Base-by-base conservation (phyloP, 129 eudicot genomes). In the Sambucus nigra region DNA sequence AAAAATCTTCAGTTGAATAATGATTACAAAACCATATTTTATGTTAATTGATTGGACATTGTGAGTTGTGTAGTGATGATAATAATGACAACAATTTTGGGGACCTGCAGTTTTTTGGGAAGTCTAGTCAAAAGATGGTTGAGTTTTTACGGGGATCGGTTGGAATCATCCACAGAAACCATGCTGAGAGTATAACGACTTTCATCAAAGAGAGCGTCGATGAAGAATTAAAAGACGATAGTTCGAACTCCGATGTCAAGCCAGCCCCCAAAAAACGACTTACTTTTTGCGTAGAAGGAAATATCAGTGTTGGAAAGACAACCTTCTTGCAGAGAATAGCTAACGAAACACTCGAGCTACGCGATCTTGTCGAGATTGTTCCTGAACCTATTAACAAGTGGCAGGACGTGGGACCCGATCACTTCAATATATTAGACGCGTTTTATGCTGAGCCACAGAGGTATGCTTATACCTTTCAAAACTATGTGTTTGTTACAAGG, bases 331-430 rank as follows among this genome's bases (percentile, higher is more conserved):
- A 84, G 70, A 83, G 97, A 71, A 88, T 88, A 47, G 97, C 94
- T 39, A 84, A 84, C 45, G 97, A 88, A 66, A 88, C 97, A 5
- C 76, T 88, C 35, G 97, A 88, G 69, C 91, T 88, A n/a, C 80
- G 59, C 44, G 97, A 88, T 71, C 87, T 88, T 53, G 97, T 88
- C 50, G 97, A 88, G 66, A 71, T 88, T 28, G 97, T 88, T 59
- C 97, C 97, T 17, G 97, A 88, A 66, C 97, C 97, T 3, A 57
- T 88, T 47, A 77, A 76, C 74, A 88, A 84, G 73, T 88, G 97
- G 97, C 97, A 88, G 79, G 81, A 88, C 78, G 61, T 88, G 20
- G 97, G 97, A 39, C 79, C 79, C 0, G 84, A 88, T 72, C 97
- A 88, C 77, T 88, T 83, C 45, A 88, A 88, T 59, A 80, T 88